phyloP scores from a whole-genome alignment of 169 alveolate species.

The Eimeria brunetti region DNA sequence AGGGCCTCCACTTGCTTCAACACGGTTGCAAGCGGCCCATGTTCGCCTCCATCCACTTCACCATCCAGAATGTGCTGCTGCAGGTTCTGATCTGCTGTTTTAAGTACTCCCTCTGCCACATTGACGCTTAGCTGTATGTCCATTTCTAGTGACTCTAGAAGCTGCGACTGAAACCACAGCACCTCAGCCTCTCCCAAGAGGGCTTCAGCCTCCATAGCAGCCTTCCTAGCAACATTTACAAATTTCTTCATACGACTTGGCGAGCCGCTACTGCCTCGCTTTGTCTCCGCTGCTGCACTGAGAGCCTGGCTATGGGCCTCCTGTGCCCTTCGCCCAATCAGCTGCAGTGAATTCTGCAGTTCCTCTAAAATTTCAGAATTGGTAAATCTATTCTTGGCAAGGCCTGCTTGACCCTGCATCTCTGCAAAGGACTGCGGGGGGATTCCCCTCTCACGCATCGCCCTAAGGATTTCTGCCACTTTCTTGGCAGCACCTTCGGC shows the following conservation, averaged over 20 bases:
- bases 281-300: neutral
- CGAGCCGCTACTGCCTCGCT: neutral
- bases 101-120: neutral
- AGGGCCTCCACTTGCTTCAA: neutral
- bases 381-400: neutral
- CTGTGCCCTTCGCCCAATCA: neutral
- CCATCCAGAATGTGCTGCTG: neutral
- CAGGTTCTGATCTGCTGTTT: neutral
- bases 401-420: neutral
- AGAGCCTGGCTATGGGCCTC: neutral
- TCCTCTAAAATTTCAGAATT: neutral
- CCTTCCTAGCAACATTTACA: neutral
- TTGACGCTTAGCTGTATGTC: constrained; percentile 10
- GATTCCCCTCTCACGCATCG: neutral
- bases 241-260: neutral
- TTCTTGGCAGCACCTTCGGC: neutral
- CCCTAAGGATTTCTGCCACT: neutral
- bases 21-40: neutral
- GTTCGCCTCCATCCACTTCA: neutral
- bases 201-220: constrained; percentile 1
- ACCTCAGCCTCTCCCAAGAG: neutral
- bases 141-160: neutral
- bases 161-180: constrained; percentile 14
- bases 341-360: neutral
- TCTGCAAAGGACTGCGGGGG: neutral